Base-by-base conservation (phyloP, 2,329 filamentous ascomycete genomes). In the Drechslerella coelobrocha region DNA sequence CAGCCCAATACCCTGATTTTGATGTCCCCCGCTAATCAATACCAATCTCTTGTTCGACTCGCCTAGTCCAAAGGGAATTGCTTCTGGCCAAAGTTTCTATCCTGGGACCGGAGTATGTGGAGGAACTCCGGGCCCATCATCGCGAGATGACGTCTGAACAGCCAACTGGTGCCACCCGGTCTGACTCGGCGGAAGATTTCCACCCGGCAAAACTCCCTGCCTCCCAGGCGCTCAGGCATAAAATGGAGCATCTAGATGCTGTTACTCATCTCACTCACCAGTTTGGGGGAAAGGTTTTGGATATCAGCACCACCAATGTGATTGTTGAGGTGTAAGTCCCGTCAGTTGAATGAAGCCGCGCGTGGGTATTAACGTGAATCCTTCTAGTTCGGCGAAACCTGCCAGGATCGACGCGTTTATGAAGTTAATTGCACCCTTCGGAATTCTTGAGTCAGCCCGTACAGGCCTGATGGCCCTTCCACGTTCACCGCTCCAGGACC, bases 301-400 rank as follows among this genome's bases (percentile, higher is more conserved):
- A 99, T 80, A 97, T 99, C 76, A 96, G 92, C 83, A 97, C 91
- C 57, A 97, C 91, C 81, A 97, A 95, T 82, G 97, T 94, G 81
- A 97, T 97, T 79, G 92, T 99, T 69, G 94, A 99, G 81, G 81
- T 99, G 90, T 93, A 85, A 85, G 89, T 85, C 26, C 29, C 26
- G 9, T 8, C 14, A 21, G 29, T 3, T 2, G 7, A n/a, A 12
- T 17, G 12, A 24, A 52, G 6, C 19, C 29, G 24, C 23, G 27
- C 57, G 17, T 26, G 9, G 6, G 19, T 12, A 24, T 14, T 6
- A 17, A 53, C 37, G 6, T 51, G 12, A 10, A 27, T 17, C 80
- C 73, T 59, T 56, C 54, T 75, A 92, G 89, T 6, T 96, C 92
- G 59, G 94, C 94, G 69, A 99, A 99, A 81, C 92, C 91, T 34